These are phyloP conservation scores for Meredithiella fracta DNA, from an alignment of 2,329 filamentous ascomycete species.

Conservation along the genomic window DNA sequence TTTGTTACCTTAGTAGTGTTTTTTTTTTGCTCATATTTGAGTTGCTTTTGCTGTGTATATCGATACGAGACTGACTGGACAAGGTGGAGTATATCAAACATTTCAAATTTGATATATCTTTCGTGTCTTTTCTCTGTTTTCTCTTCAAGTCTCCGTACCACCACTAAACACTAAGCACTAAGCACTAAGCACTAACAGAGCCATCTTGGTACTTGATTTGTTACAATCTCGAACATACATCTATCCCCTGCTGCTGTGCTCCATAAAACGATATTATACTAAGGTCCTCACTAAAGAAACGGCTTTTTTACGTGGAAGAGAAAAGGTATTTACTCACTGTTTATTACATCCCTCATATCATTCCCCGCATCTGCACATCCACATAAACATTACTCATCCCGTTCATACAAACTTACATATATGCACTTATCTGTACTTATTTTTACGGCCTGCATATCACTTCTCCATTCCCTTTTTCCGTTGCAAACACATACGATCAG, in stretches of 20 bases:
- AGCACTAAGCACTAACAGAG: background rate
- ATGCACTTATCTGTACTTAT: background rate
- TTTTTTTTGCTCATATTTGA: slow-evolving; percentile 9
- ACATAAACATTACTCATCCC: background rate
- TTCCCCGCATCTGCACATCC: no score
- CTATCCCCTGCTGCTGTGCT: background rate
- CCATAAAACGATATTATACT: background rate
- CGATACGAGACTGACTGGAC: background rate
- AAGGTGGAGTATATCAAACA: background rate
- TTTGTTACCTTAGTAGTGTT: background rate
- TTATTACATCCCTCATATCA: no score
- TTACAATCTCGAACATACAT: background rate
- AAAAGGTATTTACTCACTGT: background rate
- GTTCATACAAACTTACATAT: background rate
- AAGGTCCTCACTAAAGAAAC: background rate
- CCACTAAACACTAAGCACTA: background rate
- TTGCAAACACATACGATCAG: background rate
- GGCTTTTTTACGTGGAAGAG: background rate
- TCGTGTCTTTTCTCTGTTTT: slow-evolving; percentile 7
- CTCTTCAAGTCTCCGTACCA: background rate
- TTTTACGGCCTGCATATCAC: background rate
- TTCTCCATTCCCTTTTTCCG: background rate
- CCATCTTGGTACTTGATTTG: background rate
- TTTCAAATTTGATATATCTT: background rate
- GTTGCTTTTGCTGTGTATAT: background rate